Conservation (phyloP, 2,329 filamentous ascomycete genomes). For the Decorospora gaudefroyi region DNA sequence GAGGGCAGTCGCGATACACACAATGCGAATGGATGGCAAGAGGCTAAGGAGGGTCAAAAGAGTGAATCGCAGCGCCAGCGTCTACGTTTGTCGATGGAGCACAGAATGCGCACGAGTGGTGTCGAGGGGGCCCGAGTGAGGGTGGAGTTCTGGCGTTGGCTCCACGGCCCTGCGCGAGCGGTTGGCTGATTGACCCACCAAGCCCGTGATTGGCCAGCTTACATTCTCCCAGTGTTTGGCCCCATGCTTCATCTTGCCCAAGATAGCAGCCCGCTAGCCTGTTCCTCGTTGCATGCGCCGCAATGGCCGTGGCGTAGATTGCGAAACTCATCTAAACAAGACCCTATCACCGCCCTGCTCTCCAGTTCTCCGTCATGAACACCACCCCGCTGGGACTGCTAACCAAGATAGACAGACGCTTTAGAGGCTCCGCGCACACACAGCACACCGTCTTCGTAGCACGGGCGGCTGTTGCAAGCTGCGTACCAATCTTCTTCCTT, state of each 20-base stretch:
- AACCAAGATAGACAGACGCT: no score
- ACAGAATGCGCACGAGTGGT: slow-evolving; percentile 33
- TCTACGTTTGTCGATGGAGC: slow-evolving; percentile 30
- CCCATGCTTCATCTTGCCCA: slow-evolving; percentile 27
- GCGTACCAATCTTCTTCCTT: slow-evolving; percentile 10
- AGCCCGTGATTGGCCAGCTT: slow-evolving; percentile 22
- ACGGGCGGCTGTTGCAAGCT: slow-evolving; percentile 28
- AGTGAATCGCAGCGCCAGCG: slow-evolving; percentile 30
- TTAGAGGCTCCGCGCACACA: neutral
- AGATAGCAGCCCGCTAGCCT: slow-evolving; percentile 32
- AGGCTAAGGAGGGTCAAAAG: slow-evolving; percentile 28
- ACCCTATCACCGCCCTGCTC: slow-evolving; percentile 8
- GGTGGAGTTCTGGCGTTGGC: slow-evolving; percentile 11
- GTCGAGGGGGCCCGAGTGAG: slow-evolving; percentile 20
- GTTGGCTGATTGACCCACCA: slow-evolving; percentile 17
- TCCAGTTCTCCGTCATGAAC: slow-evolving; percentile 2
- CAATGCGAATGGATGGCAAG: slow-evolving; percentile 16
- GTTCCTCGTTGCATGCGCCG: slow-evolving; percentile 21
- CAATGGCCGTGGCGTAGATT: slow-evolving; percentile 27
- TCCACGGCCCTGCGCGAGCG: slow-evolving; percentile 15
- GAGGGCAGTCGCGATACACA: slow-evolving; percentile 17
- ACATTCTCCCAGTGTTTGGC: slow-evolving; percentile 20
- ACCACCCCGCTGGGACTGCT: neutral
- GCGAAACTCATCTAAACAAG: slow-evolving; percentile 14
- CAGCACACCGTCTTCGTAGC: slow-evolving; percentile 10